Conservation (phyloP, 2,329 filamentous ascomycete species). For the Trichoderma afroharzianum region DNA sequence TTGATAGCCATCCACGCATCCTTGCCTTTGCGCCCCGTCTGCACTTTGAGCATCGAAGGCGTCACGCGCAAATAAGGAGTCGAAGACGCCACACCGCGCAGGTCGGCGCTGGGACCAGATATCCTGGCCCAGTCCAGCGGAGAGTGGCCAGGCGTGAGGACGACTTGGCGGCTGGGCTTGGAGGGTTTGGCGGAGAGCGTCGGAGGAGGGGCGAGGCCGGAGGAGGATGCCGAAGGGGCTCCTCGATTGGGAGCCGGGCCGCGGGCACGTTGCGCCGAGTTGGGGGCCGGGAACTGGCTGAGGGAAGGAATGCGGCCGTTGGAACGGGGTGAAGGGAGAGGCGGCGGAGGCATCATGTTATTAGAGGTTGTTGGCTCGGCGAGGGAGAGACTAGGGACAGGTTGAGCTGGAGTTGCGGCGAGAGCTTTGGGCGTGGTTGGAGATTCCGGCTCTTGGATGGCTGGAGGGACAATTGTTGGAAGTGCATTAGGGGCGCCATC, state of each 20-base stretch:
- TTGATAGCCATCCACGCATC: conserved; percentile 90
- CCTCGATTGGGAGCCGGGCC: conserved; percentile 42
- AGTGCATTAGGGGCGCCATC: conserved; percentile 21
- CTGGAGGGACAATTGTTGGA: conserved; percentile 19
- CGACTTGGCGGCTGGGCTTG: conserved; percentile 66
- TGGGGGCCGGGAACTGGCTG: conserved; percentile 47
- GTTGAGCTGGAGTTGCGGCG: conserved; percentile 22
- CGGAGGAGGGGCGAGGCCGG: conserved; percentile 55
- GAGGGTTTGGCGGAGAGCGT: conserved; percentile 49
- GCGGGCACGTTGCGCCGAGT: conserved; percentile 50
- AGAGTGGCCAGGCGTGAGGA: conserved; percentile 84
- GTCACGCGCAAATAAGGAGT: conserved; percentile 69
- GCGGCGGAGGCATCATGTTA: conserved; percentile 30
- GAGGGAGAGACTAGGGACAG: conserved; percentile 47
- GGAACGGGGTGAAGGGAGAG: conserved; percentile 27
- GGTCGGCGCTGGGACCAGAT: conserved; percentile 59
- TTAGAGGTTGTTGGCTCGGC: conserved; percentile 4
- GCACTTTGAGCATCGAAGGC: conserved; percentile 70
- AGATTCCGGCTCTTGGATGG: conserved; percentile 29
- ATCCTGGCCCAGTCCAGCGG: conserved; percentile 94
- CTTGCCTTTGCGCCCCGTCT: conserved; percentile 78
- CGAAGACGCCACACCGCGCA: conserved; percentile 57
- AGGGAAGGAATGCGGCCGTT: conserved; percentile 33
- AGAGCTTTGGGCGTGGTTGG: conserved; percentile 53
- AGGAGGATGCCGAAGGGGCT: conserved; percentile 23